Evolutionary conservation across 495 filamentous ascomycete species (phyloP).

Genomic region (Neurospora intermedia): DNA sequence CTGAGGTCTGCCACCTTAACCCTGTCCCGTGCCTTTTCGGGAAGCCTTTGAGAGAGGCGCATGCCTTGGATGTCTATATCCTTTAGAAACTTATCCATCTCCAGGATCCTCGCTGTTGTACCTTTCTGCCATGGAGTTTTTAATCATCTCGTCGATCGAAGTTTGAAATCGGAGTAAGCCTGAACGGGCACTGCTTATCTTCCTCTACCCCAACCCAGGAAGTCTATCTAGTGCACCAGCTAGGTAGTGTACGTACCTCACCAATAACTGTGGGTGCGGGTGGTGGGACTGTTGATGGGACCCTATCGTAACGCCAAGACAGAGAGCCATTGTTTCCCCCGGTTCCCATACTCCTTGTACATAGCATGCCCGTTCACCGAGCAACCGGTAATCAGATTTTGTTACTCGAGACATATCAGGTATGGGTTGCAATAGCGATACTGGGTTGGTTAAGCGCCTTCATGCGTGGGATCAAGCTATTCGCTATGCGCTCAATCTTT

Average conservation of each 20-base stretch:
- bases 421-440: not conserved
- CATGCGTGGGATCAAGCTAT: not conserved
- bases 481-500: not conserved
- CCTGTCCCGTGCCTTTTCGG: not conserved
- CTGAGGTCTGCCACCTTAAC: not conserved
- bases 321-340: not conserved
- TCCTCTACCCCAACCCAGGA: not conserved
- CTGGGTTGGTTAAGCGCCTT: not conserved
- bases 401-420: not conserved
- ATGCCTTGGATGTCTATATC: not conserved
- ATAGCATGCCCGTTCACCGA: not conserved
- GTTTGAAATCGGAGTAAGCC: not conserved
- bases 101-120: not conserved
- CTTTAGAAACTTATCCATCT: not conserved
- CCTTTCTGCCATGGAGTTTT: not conserved
- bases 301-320: not conserved
- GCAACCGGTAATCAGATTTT: not conserved
- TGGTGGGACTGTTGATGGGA: not conserved
- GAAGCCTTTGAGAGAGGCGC: not conserved
- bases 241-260: no score
- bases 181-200: not conserved
- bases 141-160: not conserved
- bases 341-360: not conserved
- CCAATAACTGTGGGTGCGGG: not conserved
- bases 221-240: not conserved